These are phyloP conservation scores for Galerina sulciceps DNA, from an alignment of 768 basidiomycete species.

Conservation along the genomic window DNA sequence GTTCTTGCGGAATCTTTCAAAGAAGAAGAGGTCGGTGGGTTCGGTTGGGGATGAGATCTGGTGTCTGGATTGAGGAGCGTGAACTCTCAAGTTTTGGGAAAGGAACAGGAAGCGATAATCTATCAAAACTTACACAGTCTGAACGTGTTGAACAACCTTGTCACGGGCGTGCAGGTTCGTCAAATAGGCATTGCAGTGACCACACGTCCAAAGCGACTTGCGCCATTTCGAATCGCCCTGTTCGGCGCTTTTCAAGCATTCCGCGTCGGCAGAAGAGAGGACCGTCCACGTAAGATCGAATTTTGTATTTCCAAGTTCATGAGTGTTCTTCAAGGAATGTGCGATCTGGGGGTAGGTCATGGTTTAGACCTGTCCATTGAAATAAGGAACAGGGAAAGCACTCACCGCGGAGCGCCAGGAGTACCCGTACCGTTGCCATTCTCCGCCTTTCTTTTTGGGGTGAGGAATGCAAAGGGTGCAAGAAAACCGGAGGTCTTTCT, in stretches of 20 bases:
- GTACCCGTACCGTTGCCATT: neutral
- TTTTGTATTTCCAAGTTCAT: neutral
- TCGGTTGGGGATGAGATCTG: neutral
- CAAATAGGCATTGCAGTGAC: neutral
- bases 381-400: neutral
- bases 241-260: neutral
- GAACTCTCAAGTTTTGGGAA: no score
- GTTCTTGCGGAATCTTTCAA: neutral
- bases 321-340: neutral
- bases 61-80: neutral
- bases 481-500: conserved; percentile 10
- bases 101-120: neutral
- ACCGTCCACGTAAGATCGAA: neutral
- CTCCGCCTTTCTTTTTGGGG: no score
- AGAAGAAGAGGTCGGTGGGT: conserved; percentile 11
- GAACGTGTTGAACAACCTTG: neutral
- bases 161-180: neutral
- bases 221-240: conserved; percentile 8
- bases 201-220: conserved; percentile 7
- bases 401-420: conserved; percentile 12
- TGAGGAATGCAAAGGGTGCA: conserved; percentile 1
- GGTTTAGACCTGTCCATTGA: neutral
- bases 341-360: neutral
- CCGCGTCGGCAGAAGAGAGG: neutral
- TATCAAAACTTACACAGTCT: neutral